Base-by-base conservation (phyloP, 2,329 filamentous ascomycete genomes). In the Rhynchosporium graminicola region DNA sequence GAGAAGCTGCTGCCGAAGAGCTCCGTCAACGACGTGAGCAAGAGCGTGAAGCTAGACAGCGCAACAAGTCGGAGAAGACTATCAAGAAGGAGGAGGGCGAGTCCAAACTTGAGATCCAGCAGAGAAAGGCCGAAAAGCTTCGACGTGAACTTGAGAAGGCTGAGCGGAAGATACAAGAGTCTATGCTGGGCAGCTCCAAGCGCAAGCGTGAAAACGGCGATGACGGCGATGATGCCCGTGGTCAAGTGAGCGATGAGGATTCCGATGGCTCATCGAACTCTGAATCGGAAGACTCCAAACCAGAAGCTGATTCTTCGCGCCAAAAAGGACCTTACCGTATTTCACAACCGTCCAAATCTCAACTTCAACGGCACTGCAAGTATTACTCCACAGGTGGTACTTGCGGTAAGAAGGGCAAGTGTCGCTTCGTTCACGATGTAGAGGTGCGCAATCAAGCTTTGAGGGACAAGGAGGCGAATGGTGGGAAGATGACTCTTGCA, bases 351-450 rank as follows among this genome's bases (percentile, higher is more conserved):
- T 74, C 81, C 65, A 80, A 83, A 74, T 85, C 85, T 56, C 85
- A 88, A 70, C 80, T 86, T 47, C 81, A 83, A 57, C 85, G 83
- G 67, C 86, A 88, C 71, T 89, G 86, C 83, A 89, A 89, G 76
- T 89, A 89, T 75, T 89, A 83, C 73, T 87, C 86, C 45, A 88
- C 86, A 58, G 86, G 86, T 68, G 86, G 86, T 64, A 86, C 80
- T 62, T 89, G 86, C 76, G 86, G 86, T 58, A 89, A 89, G 81
- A 87, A 87, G 82, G 84, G 85, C 84, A 88, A 88, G 85, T 89
- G 86, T 79, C 86, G 86, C 77, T 89, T 89, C 76, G 84, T 87
- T 67, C 86, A 89, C 74, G 86, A 89, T 72, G 80, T 82, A 20
- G 82, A 83, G 65, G 82, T 87, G 62, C 81, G 86, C 68, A 84